These are phyloP conservation scores for Sphaerosporella brunnea DNA, from an alignment of 495 filamentous ascomycete species.

Conservation along the genomic window DNA sequence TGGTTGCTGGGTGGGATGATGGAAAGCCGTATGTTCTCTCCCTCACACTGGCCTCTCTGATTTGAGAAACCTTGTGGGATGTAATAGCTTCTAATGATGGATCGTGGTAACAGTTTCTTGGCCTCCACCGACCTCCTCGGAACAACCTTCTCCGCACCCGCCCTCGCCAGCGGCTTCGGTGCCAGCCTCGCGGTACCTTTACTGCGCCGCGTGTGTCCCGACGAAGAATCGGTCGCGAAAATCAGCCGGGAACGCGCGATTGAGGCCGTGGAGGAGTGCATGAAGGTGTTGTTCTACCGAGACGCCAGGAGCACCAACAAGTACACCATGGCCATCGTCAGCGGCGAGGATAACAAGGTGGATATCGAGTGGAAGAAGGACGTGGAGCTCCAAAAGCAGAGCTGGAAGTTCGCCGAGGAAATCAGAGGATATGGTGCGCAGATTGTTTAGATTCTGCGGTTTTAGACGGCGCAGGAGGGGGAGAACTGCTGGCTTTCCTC, in stretches of 20 bases:
- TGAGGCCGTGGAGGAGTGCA: constrained; percentile 64
- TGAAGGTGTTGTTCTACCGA: constrained; percentile 96
- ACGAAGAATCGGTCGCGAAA: constrained; percentile 52
- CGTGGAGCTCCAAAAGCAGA: constrained; percentile 48
- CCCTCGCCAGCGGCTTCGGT: constrained; percentile 84
- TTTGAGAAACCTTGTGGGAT: no score
- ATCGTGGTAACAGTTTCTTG: constrained; percentile 39
- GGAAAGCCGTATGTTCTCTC: constrained; percentile 38
- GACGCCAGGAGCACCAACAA: constrained; percentile 82
- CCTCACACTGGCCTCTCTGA: background rate
- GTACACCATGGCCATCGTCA: constrained; percentile 80
- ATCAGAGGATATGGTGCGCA: constrained; percentile 66
- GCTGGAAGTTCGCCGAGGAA: constrained; percentile 88
- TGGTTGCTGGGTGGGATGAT: constrained; percentile 74
- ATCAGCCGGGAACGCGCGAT: constrained; percentile 66
- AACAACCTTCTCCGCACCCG: constrained; percentile 72
- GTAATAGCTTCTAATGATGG: no score
- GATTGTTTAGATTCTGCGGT: constrained; percentile 36
- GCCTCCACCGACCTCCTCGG: constrained; percentile 80
- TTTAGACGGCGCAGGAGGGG: no score
- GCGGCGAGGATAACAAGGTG: constrained; percentile 39
- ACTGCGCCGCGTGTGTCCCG: constrained; percentile 60
- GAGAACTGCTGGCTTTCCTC: no score
- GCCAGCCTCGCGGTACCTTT: constrained; percentile 84
- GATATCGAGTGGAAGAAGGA: constrained; percentile 23